Evolutionary conservation across 148 eudicot species (phyloP).

Genomic region (Chenopodium formosanum): DNA sequence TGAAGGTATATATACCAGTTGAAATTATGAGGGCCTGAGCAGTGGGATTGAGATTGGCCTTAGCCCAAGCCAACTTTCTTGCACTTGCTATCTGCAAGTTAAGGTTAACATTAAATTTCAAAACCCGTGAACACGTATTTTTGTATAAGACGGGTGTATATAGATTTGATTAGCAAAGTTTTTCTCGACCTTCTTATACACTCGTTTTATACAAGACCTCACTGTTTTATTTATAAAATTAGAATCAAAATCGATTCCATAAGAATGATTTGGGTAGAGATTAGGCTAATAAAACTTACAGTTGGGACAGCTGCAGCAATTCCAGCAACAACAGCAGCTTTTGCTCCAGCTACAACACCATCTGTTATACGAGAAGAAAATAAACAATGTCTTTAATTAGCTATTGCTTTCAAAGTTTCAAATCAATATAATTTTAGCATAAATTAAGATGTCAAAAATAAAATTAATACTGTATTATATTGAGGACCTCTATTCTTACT

Average conservation of each 20-base stretch:
- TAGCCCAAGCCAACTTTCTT: slow-evolving; percentile 91
- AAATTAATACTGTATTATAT: too few species aligned
- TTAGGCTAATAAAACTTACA: slow-evolving; percentile 31
- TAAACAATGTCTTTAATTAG: too few species aligned
- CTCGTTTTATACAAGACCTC: too few species aligned
- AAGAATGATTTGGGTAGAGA: background rate
- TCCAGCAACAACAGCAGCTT: slow-evolving; percentile 78
- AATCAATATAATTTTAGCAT: too few species aligned
- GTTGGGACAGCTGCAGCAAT: slow-evolving; percentile 87
- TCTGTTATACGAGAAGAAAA: slow-evolving; percentile 35
- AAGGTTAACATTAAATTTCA: background rate
- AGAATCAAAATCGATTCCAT: too few species aligned
- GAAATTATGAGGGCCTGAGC: slow-evolving; percentile 94
- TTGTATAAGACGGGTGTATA: background rate
- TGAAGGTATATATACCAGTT: slow-evolving; percentile 43
- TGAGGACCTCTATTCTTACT: too few species aligned
- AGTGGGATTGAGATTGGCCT: slow-evolving; percentile 75
- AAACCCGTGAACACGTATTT: background rate
- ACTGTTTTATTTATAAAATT: too few species aligned
- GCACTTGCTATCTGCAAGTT: slow-evolving; percentile 70
- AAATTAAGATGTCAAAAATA: too few species aligned
- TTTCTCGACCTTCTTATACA: too few species aligned
- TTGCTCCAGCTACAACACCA: slow-evolving; percentile 88
- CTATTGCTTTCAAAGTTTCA: too few species aligned
- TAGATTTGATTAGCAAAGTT: too few species aligned